These are phyloP conservation scores for Fusarium neocosmosporiellum DNA, from an alignment of 2,329 filamentous ascomycete species.

Conservation along the genomic window DNA sequence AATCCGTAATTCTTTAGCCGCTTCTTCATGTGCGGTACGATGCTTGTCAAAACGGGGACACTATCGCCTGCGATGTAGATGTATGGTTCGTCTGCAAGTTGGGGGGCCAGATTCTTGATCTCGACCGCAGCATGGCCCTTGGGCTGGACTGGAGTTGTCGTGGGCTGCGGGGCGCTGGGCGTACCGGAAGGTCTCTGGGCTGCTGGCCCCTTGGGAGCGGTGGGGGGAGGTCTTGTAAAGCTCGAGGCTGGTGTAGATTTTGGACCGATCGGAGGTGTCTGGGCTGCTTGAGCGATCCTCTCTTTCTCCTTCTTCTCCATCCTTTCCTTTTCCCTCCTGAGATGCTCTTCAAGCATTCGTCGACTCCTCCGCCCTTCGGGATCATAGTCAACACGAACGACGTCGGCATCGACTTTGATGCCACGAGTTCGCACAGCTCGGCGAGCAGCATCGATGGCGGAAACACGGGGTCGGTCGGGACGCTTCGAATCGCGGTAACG, in stretches of 20 bases:
- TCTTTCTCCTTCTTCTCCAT: slow-evolving; percentile 66
- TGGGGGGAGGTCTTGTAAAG: slow-evolving; percentile 72
- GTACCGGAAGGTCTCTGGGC: slow-evolving; percentile 57
- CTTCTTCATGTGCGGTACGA: slow-evolving; percentile 90
- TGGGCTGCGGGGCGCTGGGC: slow-evolving; percentile 44
- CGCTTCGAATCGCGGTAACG: slow-evolving; percentile 81
- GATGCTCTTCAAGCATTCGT: slow-evolving; percentile 78
- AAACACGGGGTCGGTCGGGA: slow-evolving; percentile 57
- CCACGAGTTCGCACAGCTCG: slow-evolving; percentile 81
- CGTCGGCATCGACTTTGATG: slow-evolving; percentile 80
- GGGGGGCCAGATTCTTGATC: slow-evolving; percentile 71
- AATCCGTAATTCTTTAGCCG: slow-evolving; percentile 85
- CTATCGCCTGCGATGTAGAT: slow-evolving; percentile 89
- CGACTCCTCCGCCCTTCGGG: slow-evolving; percentile 86
- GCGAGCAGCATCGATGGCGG: slow-evolving; percentile 84
- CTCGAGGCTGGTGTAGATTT: slow-evolving; percentile 44
- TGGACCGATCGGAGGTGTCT: slow-evolving; percentile 53
- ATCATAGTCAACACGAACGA: slow-evolving; percentile 87
- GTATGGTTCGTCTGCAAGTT: slow-evolving; percentile 84
- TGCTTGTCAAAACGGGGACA: slow-evolving; percentile 87
- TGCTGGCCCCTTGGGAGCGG: slow-evolving; percentile 87
- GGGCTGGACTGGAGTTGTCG: slow-evolving; percentile 43
- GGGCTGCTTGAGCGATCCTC: slow-evolving; percentile 46
- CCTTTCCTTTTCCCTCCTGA: slow-evolving; percentile 76
- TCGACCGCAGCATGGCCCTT: slow-evolving; percentile 67